Base-by-base conservation (phyloP, 2,329 filamentous ascomycete species). In the Aspergillus sojae region DNA sequence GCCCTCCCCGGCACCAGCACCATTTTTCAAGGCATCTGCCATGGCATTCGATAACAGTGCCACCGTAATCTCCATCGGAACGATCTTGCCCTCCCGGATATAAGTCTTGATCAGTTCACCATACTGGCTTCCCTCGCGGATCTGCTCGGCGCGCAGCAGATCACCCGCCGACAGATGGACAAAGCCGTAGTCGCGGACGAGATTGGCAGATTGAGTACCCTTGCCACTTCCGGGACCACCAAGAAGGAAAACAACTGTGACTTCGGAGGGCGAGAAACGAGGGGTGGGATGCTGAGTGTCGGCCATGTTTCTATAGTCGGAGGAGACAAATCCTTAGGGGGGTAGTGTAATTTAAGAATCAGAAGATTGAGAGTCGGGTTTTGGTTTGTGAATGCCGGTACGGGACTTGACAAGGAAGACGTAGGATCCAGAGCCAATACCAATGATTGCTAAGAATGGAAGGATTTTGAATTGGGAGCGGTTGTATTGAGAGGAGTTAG, bases 61-160 rank as follows among this genome's bases (percentile, higher is more conserved):
- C 64, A 99, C 91, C 5, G 95, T 99, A 57, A 98, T 93, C 79
- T 98, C 94, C 92, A 97, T 96, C n/a, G 95, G 95, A 67, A 99
- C 95, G 78, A 99, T 99, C 71, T 89, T 89, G 64, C 95, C 95
- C 77, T 99, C 90, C 75, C 91, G 92, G 84, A 99, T 99, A 83
- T 95, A 94, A 71, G 90, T 86, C 77, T 90, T 90, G 86, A 99
- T 99, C 81, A 98, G 86, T 69, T 93, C 88, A 77, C 95, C 95
- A 78, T 96, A 98, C 79, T 97, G 85, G 68, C 89, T 93, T 62
- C 92, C 94, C 0, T 88, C 86, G 5, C 94, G 91, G 74, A 94
- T 86, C 81, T 98, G 95, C 83, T 99, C 95, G 67, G 93, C 94
- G 65, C 95, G 92, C 67, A 99, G 86, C 53, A 99, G 86, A 79